A percentile compares a stretch with the other conserved stretches of the same genome.
phyloP scores from a whole-genome alignment of 1,284 basidiomycete species.

The Singerocomus inundabilis region DNA sequence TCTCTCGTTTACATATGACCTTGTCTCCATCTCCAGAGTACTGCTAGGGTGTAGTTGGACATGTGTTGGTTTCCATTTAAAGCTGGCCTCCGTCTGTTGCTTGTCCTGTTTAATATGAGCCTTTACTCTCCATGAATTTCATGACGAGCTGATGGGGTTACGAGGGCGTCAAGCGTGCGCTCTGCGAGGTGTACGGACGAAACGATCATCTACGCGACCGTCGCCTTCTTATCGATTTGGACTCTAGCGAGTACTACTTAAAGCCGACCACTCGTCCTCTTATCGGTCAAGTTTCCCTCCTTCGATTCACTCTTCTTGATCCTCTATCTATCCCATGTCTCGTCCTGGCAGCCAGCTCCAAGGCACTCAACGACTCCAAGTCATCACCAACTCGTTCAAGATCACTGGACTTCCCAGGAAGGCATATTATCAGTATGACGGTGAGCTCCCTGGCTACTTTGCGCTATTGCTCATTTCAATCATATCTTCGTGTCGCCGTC shows the following conservation, averaged over 20 bases:
- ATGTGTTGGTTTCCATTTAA: conserved; percentile 28
- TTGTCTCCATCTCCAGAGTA: conserved; percentile 23
- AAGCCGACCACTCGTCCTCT: neutral
- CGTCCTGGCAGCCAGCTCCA: conserved; percentile 12
- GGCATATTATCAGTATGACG: conserved; percentile 39
- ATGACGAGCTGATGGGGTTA: too few relatives aligned
- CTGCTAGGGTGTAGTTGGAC: conserved; percentile 27
- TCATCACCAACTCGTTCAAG: conserved; percentile 28
- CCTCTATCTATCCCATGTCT: conserved; percentile 21
- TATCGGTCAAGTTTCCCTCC: neutral
- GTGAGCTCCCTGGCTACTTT: conserved; percentile 26
- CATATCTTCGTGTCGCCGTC: conserved; percentile 3
- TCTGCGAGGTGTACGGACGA: neutral
- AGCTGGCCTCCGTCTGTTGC: conserved; percentile 31
- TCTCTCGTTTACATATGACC: conserved; percentile 35
- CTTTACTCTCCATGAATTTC: conserved; percentile 3
- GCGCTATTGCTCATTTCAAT: conserved; percentile 3
- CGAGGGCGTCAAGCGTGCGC: too few relatives aligned
- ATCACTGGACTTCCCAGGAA: conserved; percentile 32
- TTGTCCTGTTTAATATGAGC: conserved; percentile 32
- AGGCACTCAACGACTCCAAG: conserved; percentile 12
- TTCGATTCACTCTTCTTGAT: neutral
- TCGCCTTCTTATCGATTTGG: conserved; percentile 30
- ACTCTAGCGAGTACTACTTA: conserved; percentile 10
- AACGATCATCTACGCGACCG: conserved; percentile 2